Base-by-base conservation (phyloP, 805 yeast species). In the fission yeast (Schizosaccharomyces pombe) region DNA sequence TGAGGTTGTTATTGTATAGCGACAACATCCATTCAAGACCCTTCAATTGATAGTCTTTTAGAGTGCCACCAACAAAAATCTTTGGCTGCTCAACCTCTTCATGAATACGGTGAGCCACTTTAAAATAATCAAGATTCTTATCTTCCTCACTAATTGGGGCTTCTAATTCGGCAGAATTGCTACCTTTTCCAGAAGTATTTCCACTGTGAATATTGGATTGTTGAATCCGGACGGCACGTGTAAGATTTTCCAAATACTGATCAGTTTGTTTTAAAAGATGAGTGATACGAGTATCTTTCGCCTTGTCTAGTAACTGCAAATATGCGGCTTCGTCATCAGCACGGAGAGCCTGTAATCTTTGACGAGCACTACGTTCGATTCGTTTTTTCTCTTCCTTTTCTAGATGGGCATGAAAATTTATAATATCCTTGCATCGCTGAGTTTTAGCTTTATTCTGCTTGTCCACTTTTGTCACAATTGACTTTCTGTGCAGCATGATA, bases 11-110 rank as follows among this genome's bases (percentile, higher is more conserved):
- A 64, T 89, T 89, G 70, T 74, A 89, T 55, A 89, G 70, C 0
- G 97, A 89, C 2, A 89, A 94, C 97, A 89, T 91, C 98, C 98
- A 89, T 65, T 89, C 94, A 56, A 89, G 72, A 62, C 98, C 98
- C 67, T 84, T 84, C 56, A 91, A n/a, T 68, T 89, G 98, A 65
- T 91, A 89, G 62, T 89, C 98, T 64, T 89, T 89, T 62, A 89
- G 72, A 1, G 78, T 75, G 57, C 98, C 98, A 52, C 98, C 98
- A 47, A 87, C 79, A 55, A 89, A 72, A 28, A 87, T 80, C 0
- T 75, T 64, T 0, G 98, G 95, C 66, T 89, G 98, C 57, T 73
- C 72, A 22, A 91, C 81, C 53, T 76, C 79, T 64, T 89, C 98
- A 60, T 82, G 78, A 55, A 86, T 72, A 56, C 79, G 75, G 66